These are phyloP conservation scores for Rhododendron ferrugineum DNA, from an alignment of 148 eudicot species.

Conservation along the genomic window DNA sequence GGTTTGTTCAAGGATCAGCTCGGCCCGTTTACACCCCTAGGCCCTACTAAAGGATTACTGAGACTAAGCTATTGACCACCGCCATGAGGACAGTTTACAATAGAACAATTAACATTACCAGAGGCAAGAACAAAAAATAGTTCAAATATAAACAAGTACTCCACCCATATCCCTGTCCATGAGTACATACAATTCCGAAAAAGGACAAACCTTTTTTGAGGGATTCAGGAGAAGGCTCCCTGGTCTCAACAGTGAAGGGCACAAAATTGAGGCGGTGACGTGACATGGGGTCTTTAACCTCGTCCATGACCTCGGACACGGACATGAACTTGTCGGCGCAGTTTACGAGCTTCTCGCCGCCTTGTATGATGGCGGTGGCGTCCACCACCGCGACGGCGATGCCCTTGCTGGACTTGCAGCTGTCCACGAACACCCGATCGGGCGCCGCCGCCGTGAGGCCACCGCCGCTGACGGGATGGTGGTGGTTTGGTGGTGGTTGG, in stretches of 20 bases:
- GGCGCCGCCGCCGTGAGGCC: conserved; percentile 10
- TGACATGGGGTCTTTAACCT: conserved; percentile 76
- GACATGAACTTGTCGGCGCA: conserved; percentile 67
- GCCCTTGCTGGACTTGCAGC: conserved; percentile 57
- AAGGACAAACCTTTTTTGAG: conserved; percentile 58
- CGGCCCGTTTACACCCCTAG: too few species aligned
- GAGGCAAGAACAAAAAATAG: neutral
- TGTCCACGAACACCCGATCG: conserved; percentile 16
- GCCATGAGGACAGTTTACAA: neutral
- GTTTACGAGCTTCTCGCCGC: conserved; percentile 46
- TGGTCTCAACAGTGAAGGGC: conserved; percentile 51
- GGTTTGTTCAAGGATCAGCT: too few species aligned
- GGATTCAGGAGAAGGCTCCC: conserved; percentile 74
- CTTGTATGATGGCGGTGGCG: conserved; percentile 87
- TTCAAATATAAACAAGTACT: neutral
- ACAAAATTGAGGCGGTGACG: conserved; percentile 63
- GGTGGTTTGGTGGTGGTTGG: conserved; percentile 1
- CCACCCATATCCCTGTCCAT: neutral
- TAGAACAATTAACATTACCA: neutral
- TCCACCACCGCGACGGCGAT: conserved; percentile 85
- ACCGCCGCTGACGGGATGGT: neutral
- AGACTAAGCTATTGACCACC: neutral
- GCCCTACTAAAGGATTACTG: neutral
- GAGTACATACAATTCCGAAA: neutral
- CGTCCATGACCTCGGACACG: conserved; percentile 57